Evolutionary conservation across 768 basidiomycete genomes (phyloP).

Genomic region (Leccinum olivaceopallidum): DNA sequence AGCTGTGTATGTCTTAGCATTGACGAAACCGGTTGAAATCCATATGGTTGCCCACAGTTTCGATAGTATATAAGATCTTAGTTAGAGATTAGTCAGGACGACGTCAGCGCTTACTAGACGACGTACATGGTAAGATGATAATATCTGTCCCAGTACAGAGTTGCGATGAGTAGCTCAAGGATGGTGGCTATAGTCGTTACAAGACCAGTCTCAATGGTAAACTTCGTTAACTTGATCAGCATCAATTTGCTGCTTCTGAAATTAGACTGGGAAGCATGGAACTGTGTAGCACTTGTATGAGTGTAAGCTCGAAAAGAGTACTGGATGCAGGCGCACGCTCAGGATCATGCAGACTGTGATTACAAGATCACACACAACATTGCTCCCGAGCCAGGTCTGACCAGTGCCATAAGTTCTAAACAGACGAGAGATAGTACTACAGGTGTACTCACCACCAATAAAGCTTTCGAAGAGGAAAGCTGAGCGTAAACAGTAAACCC

Average conservation of each 20-base stretch:
- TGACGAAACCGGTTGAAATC: too few relatives aligned
- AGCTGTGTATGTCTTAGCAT: slow-evolving; percentile 5
- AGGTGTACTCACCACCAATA: slow-evolving; percentile 3
- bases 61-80: slow-evolving; percentile 1
- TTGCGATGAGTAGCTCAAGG: slow-evolving; percentile 1
- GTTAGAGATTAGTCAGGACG: neutral
- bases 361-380: too few relatives aligned
- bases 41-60: slow-evolving; percentile 8
- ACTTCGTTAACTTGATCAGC: slow-evolving; percentile 7
- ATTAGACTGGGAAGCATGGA: neutral
- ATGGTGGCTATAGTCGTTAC: slow-evolving; percentile 14
- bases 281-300: neutral
- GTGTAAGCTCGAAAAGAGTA: neutral
- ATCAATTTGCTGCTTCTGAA: neutral
- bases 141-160: too few relatives aligned
- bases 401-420: neutral
- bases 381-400: too few relatives aligned
- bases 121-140: slow-evolving; percentile 18
- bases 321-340: too few relatives aligned
- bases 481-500: too few relatives aligned
- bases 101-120: fast-evolving
- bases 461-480: too few relatives aligned
- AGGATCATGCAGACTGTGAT: too few relatives aligned
- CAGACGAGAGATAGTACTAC: too few relatives aligned
- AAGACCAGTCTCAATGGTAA: slow-evolving; percentile 20